Evolutionary conservation across 225 moss, liverwort and hornwort genomes (phyloP).

Genomic region (Pleurozium schreberi): DNA sequence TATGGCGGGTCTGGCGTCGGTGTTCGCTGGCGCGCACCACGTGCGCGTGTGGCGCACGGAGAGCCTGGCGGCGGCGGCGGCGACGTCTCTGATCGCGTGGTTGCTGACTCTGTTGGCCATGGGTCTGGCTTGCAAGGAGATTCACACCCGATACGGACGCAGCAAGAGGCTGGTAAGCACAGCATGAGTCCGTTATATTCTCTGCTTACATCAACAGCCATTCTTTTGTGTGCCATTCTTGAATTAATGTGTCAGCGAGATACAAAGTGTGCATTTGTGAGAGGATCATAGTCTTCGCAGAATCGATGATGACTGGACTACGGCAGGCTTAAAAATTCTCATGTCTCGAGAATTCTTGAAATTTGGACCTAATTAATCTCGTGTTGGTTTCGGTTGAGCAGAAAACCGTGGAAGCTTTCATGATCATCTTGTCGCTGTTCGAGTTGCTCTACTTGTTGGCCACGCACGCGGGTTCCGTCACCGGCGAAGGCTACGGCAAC

Average conservation of each 20-base stretch:
- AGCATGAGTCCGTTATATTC: background rate
- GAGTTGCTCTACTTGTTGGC: slow-evolving; percentile 31
- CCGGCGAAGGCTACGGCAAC: background rate
- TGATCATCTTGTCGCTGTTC: slow-evolving; percentile 30
- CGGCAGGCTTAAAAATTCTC: no score
- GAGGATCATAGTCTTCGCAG: background rate
- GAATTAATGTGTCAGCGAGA: background rate
- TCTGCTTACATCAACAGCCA: background rate
- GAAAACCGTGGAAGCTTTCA: slow-evolving; percentile 26
- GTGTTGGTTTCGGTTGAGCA: background rate
- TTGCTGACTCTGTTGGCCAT: slow-evolving; percentile 15
- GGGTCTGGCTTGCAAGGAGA: slow-evolving; percentile 15
- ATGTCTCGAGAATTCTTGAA: no score
- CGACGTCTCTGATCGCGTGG: background rate
- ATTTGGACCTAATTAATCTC: background rate
- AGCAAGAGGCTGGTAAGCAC: slow-evolving; percentile 13
- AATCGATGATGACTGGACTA: background rate
- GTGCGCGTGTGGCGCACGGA: background rate
- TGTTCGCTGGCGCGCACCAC: background rate
- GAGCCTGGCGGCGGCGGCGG: background rate
- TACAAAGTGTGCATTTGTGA: background rate
- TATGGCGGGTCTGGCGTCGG: background rate
- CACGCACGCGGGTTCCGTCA: slow-evolving; percentile 13
- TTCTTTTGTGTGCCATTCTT: background rate
- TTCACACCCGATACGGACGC: slow-evolving; percentile 14